Evolutionary conservation across 257 asterid species (phyloP).

Genomic region (Lycium ferocissimum): DNA sequence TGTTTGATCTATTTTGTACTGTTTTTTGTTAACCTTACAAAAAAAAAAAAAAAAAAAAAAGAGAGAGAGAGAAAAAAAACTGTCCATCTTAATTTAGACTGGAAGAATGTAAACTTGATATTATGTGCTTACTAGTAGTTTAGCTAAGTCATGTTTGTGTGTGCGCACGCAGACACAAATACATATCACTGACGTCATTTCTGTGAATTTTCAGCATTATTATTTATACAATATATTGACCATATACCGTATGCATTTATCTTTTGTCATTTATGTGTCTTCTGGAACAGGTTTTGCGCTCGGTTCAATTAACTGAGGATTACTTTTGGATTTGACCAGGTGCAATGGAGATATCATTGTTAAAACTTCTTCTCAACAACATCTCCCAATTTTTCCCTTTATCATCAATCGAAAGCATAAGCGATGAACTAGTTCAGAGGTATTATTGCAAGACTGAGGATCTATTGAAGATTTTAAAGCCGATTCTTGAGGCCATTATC

Average conservation of each 20-base stretch:
- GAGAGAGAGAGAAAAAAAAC: too few relatives aligned
- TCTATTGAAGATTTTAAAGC: conserved; percentile 44
- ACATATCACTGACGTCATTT: not conserved
- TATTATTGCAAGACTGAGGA: conserved; percentile 40
- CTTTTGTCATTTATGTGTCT: not conserved
- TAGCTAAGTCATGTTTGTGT: not conserved
- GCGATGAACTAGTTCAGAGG: conserved; percentile 34
- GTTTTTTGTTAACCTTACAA: not conserved
- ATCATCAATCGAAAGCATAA: conserved; percentile 39
- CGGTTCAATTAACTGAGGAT: conserved; percentile 16
- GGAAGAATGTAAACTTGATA: not conserved
- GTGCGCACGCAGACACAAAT: not conserved
- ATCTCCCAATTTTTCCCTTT: conserved; percentile 41
- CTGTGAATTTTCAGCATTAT: not conserved
- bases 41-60: too few relatives aligned
- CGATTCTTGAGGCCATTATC: conserved; percentile 38
- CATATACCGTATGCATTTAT: not conserved
- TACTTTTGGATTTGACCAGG: conserved; percentile 28
- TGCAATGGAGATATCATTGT: conserved; percentile 46
- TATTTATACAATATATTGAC: conserved; percentile 12
- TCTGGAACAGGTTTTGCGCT: conserved; percentile 16
- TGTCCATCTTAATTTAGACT: not conserved
- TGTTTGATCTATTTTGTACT: not conserved
- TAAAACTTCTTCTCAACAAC: conserved; percentile 36
- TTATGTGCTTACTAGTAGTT: not conserved